A percentile compares a stretch with the other conserved stretches of the same genome.
phyloP scores from a whole-genome alignment of 495 filamentous ascomycete genomes.

The Penicillium nucicola region DNA sequence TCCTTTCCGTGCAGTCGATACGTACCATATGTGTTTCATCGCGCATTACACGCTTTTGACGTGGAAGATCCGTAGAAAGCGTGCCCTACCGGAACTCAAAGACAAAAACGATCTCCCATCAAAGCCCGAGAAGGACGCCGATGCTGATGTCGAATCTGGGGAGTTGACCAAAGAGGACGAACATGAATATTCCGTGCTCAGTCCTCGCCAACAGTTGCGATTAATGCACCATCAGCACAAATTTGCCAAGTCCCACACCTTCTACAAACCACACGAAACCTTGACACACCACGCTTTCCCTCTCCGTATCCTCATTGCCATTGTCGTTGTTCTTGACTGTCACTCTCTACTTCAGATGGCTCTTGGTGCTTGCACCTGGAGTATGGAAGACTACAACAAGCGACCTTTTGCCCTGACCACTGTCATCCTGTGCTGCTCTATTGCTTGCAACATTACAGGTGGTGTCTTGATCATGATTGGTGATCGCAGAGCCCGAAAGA shows the following conservation, averaged over 20 bases:
- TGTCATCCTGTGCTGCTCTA: constrained; percentile 73
- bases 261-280: constrained; percentile 84
- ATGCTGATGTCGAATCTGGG: constrained; percentile 44
- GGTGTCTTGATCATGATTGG: constrained; percentile 71
- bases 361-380: constrained; percentile 71
- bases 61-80: constrained; percentile 64
- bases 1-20: constrained; percentile 73
- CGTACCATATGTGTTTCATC: constrained; percentile 77
- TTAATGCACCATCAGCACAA: constrained; percentile 72
- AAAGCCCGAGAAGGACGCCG: constrained; percentile 42
- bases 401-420: constrained; percentile 70
- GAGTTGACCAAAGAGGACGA: constrained; percentile 36
- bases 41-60: constrained; percentile 65
- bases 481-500: constrained; percentile 70
- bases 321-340: constrained; percentile 71
- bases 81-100: constrained; percentile 58
- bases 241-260: constrained; percentile 73
- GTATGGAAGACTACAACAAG: constrained; percentile 54
- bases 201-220: constrained; percentile 55
- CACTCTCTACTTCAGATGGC: constrained; percentile 74
- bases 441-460: constrained; percentile 67
- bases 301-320: constrained; percentile 62
- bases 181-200: constrained; percentile 58
- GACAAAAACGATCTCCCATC: constrained; percentile 71
- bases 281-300: constrained; percentile 77